Evolutionary conservation across 345 rosid species (phyloP).

Genomic region (Anacardium occidentale): DNA sequence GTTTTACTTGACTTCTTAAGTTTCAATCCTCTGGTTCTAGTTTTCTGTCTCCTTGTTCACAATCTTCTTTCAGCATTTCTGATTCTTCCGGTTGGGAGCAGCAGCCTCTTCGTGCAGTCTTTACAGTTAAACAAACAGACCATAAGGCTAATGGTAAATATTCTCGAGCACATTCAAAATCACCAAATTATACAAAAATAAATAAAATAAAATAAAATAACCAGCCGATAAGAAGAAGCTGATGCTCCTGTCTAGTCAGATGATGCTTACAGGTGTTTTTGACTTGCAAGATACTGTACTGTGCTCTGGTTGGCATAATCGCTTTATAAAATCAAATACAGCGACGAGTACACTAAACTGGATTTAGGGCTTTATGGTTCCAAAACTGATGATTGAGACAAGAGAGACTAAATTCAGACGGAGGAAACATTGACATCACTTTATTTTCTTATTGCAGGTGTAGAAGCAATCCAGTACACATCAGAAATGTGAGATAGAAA

Average conservation of each 20-base stretch:
- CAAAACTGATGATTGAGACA: neutral
- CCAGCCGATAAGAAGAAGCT: neutral
- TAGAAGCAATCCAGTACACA: neutral
- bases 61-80: neutral
- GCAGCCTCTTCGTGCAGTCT: conserved; percentile 14
- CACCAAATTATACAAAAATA: neutral
- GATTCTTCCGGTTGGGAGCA: neutral
- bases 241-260: neutral
- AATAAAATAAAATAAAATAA: neutral
- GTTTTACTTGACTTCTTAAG: conserved; percentile 4
- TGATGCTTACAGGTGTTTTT: neutral
- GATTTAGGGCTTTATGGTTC: too few species aligned
- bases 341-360: too few species aligned
- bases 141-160: neutral
- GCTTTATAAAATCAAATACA: too few species aligned
- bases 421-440: neutral
- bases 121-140: neutral
- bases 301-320: neutral
- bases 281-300: neutral
- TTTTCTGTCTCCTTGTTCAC: neutral
- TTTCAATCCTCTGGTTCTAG: neutral
- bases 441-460: neutral
- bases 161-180: neutral
- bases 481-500: neutral
- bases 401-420: neutral